A percentile compares a stretch with the other conserved stretches of the same genome.
Evolutionary conservation across 176 grass and related monocot species (phyloP).

Genomic region (maize (Zea mays)): DNA sequence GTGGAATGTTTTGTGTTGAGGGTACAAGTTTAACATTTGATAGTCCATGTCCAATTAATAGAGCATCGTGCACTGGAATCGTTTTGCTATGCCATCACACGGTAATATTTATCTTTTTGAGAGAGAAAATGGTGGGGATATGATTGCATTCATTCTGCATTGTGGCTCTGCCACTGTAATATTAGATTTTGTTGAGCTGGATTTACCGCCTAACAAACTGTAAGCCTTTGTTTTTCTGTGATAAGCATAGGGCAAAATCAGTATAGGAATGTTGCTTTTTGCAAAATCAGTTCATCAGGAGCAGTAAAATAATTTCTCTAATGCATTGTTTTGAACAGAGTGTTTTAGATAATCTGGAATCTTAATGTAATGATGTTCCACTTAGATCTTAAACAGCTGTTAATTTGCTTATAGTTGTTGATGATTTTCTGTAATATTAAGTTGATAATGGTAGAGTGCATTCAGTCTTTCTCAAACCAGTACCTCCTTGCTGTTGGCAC

Average conservation of each 20-base stretch:
- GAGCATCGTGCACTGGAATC: neutral
- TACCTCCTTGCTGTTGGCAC: neutral
- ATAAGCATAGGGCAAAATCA: neutral
- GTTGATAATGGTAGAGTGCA: neutral
- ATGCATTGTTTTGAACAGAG: neutral
- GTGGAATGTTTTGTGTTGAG: neutral
- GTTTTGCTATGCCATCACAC: neutral
- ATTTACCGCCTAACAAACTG: neutral
- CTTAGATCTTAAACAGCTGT: neutral
- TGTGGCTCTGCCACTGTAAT: neutral
- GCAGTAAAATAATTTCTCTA: neutral
- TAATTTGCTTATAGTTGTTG: neutral
- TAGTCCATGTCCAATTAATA: no score
- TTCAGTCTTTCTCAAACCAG: neutral
- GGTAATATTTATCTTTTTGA: neutral
- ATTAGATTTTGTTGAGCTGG: neutral
- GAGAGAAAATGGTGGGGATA: neutral
- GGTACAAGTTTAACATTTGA: no score
- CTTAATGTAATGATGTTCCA: neutral
- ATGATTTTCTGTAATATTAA: neutral
- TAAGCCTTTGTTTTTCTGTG: neutral
- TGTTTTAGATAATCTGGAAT: constrained; percentile 5
- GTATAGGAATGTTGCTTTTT: neutral
- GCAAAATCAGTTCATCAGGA: no score
- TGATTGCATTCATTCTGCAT: neutral